Evolutionary conservation across 176 grass and related monocot genomes (phyloP), one percentile per base, ranked within the genome.

Genomic region (Bromus sterilis): DNA sequence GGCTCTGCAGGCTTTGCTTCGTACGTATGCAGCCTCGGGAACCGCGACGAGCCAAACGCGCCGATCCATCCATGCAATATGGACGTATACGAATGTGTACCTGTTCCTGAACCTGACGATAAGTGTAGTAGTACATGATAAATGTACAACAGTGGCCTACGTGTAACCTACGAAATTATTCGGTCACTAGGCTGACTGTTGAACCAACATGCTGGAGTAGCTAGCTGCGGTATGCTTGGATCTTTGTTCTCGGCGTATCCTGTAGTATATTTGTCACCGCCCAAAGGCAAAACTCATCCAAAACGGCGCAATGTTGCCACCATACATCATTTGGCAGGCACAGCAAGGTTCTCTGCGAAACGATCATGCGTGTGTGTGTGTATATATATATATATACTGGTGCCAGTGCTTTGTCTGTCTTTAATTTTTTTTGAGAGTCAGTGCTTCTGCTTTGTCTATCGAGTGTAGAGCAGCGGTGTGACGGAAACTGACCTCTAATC

Each of bases 141-240:
- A 35, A 75, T 36, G 5, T 18, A 40, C 26, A 10, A 44, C 14
- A 88, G 81, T 67, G 36, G 23, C 76, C 76, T 75, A 80, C 31
- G 68, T 60, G 37, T 30, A 75, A 31, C 49, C 59, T 75, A 74
- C 58, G 5, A 18, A 66, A 79, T 84, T 80, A 75, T 74, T 78
- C 11, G n/a, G 21, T 23, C 76, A 68, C n/a, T 74, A 80, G 76
- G 76, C 59, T 7, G 35, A 84, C 60, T 88, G 49, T 69, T 84
- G 76, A 75, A 2, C 30, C 28, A 80, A 80, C 81, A 29, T 88
- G 69, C 86, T 60, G 57, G 13, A 5, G 28, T 30, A 15, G 61
- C 49, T 9, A 18, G 56, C 15, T 28, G 68, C 42, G 32, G 61
- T 5, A 13, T 74, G 33, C 37, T 15, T 42, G 25, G 8, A 5